Evolutionary conservation across 2,329 filamentous ascomycete species (phyloP).

Genomic region (Beauveria rudraprayagi): DNA sequence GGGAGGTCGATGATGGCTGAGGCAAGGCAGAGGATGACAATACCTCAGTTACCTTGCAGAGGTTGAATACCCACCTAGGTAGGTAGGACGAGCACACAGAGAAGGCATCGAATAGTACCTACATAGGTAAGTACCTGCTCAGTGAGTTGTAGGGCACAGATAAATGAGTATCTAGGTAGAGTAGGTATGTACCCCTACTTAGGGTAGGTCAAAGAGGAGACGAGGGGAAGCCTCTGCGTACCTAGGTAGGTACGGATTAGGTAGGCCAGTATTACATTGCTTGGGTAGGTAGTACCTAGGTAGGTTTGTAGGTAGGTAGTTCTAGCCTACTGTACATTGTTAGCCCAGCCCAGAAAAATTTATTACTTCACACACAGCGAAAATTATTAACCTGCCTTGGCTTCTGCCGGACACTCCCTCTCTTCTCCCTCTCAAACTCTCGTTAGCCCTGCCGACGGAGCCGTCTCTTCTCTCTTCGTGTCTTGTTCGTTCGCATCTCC

Average conservation of each 20-base stretch:
- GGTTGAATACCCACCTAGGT: too few species aligned
- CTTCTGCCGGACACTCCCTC: neutral
- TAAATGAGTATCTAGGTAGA: too few species aligned
- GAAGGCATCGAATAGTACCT: too few species aligned
- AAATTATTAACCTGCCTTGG: conserved; percentile 20
- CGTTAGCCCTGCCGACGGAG: conserved; percentile 1
- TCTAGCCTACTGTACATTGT: neutral
- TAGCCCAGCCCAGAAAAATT: conserved; percentile 29
- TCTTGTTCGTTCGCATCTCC: conserved; percentile 1
- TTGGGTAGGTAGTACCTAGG: neutral
- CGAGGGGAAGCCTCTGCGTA: neutral
- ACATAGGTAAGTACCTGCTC: too few species aligned
- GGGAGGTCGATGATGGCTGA: too few species aligned
- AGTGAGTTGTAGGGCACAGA: too few species aligned
- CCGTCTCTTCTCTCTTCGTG: neutral
- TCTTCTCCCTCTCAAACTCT: conserved; percentile 2
- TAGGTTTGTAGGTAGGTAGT: neutral
- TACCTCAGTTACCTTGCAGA: too few species aligned
- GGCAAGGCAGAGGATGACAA: too few species aligned
- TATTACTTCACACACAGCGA: conserved; percentile 34
- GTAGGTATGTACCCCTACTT: too few species aligned
- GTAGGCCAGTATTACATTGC: neutral
- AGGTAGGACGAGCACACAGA: too few species aligned
- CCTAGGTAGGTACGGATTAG: neutral
- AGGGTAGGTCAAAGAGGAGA: too few species aligned